Evolutionary conservation across 108 stramenopile genomes (phyloP), one percentile per base, ranked within the genome.

Genomic region (Skeletonema menzelii): DNA sequence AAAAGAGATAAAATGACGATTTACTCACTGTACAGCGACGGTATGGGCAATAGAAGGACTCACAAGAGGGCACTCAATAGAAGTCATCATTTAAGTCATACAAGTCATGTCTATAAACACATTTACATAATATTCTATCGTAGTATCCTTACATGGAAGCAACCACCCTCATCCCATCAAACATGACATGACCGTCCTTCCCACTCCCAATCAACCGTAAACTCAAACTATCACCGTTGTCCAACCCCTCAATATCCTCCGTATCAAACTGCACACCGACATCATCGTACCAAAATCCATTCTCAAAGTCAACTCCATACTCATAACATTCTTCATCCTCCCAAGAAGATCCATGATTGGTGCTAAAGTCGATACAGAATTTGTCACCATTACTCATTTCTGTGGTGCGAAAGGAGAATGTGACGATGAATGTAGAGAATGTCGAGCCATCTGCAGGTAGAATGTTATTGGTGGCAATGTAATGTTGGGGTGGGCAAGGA

Each of bases 341-440:
- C 73, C 73, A 75, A 3, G 44, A 32, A 0, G 14, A 26, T 1
- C 70, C 70, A 6, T 57, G 47, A 61, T 75, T 46, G 7, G 34
- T 13, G 8, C 59, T 75, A 1, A 65, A 24, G 46, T 67, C 73
- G 4, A 74, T 20, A 47, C 73, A 74, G 58, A 74, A 74, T 17
- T 44, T 59, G 12, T 66, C 59, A 24, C 65, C 65, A 19, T 46
- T 6, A 19, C 59, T 65, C 65, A 74, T 53, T 1, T 31, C 2
- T 19, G 42, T 58, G 26, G 64, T 6, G n/a, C 35, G 57, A 31
- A 37, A 56, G 26, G 56, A 60, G 22, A 74, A 74, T 12, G 64
- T 17, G 15, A 74, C 65, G 32, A 37, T 63, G 20, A 56, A 35
- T 6, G 5, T 34, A 1, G 73, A 60, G 32, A 65, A 61, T 11